Conservation (phyloP, 345 rosid species). For the Salix arbutifolia region DNA sequence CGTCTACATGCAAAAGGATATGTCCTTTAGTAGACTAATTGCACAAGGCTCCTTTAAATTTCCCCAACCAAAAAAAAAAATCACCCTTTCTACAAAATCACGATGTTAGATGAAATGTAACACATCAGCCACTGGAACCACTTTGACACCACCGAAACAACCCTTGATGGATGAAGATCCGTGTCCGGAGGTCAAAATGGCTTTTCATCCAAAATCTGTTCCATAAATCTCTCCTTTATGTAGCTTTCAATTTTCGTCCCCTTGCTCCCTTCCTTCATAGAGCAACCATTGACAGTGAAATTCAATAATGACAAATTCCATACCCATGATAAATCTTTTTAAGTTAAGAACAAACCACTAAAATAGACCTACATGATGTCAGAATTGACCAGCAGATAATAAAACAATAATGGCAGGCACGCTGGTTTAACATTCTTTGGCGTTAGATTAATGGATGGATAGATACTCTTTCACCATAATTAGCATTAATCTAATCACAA, state of each 20-base stretch:
- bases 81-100: not conserved
- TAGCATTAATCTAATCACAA: not conserved
- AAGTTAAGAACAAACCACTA: not conserved
- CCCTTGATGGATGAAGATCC: not conserved
- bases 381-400: not conserved
- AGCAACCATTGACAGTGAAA: not conserved
- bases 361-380: not conserved
- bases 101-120: not conserved
- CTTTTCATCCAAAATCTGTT: not conserved
- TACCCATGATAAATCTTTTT: not conserved
- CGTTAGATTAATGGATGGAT: not conserved
- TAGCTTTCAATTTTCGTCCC: not conserved
- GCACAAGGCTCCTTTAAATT: not conserved
- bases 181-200: not conserved
- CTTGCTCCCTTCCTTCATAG: not conserved
- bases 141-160: not conserved
- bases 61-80: not conserved
- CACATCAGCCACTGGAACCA: not conserved
- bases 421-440: not conserved
- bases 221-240: not conserved
- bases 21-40: not conserved
- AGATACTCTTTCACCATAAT: not conserved
- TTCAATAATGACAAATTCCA: constrained; percentile 1
- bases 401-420: not conserved
- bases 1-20: not conserved